Evolutionary conservation across 306 rosid genomes (phyloP).

Genomic region (Glycine latifolia): DNA sequence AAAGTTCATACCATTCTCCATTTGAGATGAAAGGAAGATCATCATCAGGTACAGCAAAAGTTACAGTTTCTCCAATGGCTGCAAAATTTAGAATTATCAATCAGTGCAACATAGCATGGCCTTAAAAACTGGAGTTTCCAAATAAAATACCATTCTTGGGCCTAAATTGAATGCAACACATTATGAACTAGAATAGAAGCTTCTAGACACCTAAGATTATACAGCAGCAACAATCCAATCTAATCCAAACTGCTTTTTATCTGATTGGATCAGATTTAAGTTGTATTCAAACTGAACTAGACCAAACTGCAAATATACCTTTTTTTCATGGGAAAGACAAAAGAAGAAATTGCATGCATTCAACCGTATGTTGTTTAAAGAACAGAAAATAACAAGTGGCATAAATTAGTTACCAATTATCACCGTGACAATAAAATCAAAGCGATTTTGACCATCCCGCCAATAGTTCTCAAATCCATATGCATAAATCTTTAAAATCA

Average conservation of each 20-base stretch:
- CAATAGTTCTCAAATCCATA: conserved; percentile 91
- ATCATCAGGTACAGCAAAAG: conserved; percentile 68
- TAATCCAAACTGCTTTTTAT: neutral
- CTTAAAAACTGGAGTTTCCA: conserved; percentile 22
- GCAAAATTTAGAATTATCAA: conserved; percentile 48
- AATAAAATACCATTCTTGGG: conserved; percentile 20
- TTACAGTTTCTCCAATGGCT: conserved; percentile 93
- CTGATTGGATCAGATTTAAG: neutral
- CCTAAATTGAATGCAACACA: conserved; percentile 33
- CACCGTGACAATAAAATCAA: conserved; percentile 87
- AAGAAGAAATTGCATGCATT: conserved; percentile 19
- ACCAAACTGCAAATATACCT: neutral
- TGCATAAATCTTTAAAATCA: conserved; percentile 83
- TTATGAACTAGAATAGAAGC: conserved; percentile 25
- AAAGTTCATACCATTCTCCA: conserved; percentile 87
- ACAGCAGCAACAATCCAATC: neutral
- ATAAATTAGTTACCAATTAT: conserved; percentile 71
- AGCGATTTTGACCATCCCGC: conserved; percentile 94
- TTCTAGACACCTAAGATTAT: conserved; percentile 6
- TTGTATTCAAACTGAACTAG: neutral
- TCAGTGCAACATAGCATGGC: conserved; percentile 34
- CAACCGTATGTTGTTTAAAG: conserved; percentile 33
- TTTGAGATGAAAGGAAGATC: conserved; percentile 71
- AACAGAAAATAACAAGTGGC: conserved; percentile 14
- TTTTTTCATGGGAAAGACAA: conserved; percentile 32